A percentile compares a stretch with the other conserved stretches of the same genome.
Conservation (phyloP, 148 eudicot genomes). For the Salicornia ramosissima region DNA sequence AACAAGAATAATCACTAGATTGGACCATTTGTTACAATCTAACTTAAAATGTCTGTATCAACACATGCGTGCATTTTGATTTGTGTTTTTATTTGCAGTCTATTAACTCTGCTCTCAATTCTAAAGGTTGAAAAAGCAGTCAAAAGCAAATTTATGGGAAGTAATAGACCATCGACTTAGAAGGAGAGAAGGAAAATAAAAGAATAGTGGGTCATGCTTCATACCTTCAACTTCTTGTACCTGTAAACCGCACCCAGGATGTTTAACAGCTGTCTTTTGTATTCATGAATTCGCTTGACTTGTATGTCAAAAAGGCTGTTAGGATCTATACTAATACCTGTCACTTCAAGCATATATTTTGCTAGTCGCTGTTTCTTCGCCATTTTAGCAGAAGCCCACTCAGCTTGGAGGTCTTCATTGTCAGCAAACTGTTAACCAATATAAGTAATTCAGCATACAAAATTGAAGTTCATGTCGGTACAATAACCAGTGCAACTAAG, state of each 20-base stretch:
- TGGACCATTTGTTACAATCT: not conserved
- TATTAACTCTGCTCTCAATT: not conserved
- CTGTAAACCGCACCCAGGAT: conserved; percentile 82
- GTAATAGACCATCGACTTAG: not conserved
- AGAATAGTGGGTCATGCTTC: too few species aligned
- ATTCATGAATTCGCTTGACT: conserved; percentile 96
- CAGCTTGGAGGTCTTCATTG: conserved; percentile 65
- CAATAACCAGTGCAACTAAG: not conserved
- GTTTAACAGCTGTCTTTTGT: conserved; percentile 92
- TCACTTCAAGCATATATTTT: conserved; percentile 65
- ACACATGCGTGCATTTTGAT: not conserved
- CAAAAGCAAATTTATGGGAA: not conserved
- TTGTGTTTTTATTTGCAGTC: not conserved
- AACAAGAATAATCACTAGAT: not conserved
- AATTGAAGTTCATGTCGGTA: not conserved
- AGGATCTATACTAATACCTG: conserved; percentile 84
- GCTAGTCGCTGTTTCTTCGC: conserved; percentile 88
- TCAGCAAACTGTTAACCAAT: conserved; percentile 66
- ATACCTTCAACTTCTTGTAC: conserved; percentile 94
- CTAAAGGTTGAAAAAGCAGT: not conserved
- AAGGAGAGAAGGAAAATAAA: too few species aligned
- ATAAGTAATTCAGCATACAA: conserved; percentile 9
- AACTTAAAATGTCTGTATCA: not conserved
- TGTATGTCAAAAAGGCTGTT: conserved; percentile 93
- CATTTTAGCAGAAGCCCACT: conserved; percentile 96